A percentile compares a stretch with the other conserved stretches of the same genome.
These are phyloP conservation scores for Passiflora organensis DNA, from an alignment of 345 rosid genomes.

Conservation along the genomic window DNA sequence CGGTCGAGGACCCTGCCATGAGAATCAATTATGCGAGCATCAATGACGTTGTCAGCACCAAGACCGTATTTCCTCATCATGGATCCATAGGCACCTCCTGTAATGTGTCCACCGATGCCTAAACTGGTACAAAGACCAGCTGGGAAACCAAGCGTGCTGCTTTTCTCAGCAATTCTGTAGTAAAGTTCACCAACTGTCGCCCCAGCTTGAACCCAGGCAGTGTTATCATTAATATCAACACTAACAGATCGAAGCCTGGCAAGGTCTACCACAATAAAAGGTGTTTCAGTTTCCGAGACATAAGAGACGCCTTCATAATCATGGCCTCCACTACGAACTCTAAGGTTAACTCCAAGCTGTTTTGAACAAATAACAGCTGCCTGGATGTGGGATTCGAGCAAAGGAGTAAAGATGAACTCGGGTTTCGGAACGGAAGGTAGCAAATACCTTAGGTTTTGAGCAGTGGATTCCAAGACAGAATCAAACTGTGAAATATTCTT, in stretches of 20 bases:
- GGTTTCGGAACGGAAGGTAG: constrained; percentile 24
- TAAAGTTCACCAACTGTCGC: constrained; percentile 21
- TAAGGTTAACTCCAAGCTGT: constrained; percentile 13
- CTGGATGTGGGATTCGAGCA: constrained; percentile 24
- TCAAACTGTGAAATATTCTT: constrained; percentile 15
- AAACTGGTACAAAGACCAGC: constrained; percentile 15
- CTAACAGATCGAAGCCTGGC: constrained; percentile 9
- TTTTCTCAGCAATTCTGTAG: constrained; percentile 12
- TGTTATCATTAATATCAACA: constrained; percentile 6
- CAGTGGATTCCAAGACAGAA: constrained; percentile 14
- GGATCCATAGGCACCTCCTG: constrained; percentile 19
- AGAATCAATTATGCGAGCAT: constrained; percentile 13
- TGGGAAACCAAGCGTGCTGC: constrained; percentile 17
- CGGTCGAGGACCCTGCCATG: constrained; percentile 12
- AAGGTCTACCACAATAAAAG: constrained; percentile 16
- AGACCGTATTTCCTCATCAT: constrained; percentile 25
- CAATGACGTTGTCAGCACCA: constrained; percentile 9
- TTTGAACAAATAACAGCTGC: constrained; percentile 21
- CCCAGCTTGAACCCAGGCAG: constrained; percentile 19
- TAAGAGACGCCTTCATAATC: constrained; percentile 23
- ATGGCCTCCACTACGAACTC: constrained; percentile 26
- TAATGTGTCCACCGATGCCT: constrained; percentile 19
- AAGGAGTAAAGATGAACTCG: constrained; percentile 24
- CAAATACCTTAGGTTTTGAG: constrained; percentile 25
- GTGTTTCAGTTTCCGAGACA: constrained; percentile 7